A percentile compares a stretch with the other conserved stretches of the same genome.
These are phyloP conservation scores for Lophiotrema nucula DNA, from an alignment of 495 filamentous ascomycete genomes.

Conservation along the genomic window DNA sequence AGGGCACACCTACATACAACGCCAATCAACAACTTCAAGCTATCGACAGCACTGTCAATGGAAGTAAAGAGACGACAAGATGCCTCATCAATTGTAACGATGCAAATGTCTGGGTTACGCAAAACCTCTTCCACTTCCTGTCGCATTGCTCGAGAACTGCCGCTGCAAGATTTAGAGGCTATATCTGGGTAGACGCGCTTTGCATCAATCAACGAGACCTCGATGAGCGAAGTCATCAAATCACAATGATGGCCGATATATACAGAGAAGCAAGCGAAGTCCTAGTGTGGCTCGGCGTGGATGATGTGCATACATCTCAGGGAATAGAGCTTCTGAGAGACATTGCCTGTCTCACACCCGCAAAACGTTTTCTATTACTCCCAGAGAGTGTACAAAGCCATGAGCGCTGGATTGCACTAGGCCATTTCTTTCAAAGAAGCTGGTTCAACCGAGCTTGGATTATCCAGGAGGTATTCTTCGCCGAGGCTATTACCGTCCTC, in stretches of 20 bases:
- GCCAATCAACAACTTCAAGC: too few species aligned
- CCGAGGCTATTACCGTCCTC: too few species aligned
- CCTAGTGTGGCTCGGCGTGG: neutral
- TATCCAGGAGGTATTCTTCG: too few species aligned
- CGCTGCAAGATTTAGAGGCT: neutral
- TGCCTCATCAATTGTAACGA: neutral
- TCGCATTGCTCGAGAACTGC: neutral
- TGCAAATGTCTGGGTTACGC: neutral
- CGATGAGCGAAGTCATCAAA: neutral
- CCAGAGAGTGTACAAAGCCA: too few species aligned
- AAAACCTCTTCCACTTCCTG: neutral
- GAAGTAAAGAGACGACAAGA: neutral
- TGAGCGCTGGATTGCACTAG: too few species aligned
- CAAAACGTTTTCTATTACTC: too few species aligned
- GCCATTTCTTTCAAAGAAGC: too few species aligned
- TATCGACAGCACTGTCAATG: too few species aligned
- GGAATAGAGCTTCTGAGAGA: too few species aligned
- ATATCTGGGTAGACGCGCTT: neutral
- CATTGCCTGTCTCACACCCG: too few species aligned
- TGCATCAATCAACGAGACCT: neutral
- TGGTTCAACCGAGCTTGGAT: too few species aligned
- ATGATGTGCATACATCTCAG: neutral
- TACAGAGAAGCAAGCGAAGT: neutral
- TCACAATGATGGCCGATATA: neutral
- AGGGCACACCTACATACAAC: too few species aligned